Base-by-base conservation (phyloP, 495 filamentous ascomycete species). In the Daldinia childiae region DNA sequence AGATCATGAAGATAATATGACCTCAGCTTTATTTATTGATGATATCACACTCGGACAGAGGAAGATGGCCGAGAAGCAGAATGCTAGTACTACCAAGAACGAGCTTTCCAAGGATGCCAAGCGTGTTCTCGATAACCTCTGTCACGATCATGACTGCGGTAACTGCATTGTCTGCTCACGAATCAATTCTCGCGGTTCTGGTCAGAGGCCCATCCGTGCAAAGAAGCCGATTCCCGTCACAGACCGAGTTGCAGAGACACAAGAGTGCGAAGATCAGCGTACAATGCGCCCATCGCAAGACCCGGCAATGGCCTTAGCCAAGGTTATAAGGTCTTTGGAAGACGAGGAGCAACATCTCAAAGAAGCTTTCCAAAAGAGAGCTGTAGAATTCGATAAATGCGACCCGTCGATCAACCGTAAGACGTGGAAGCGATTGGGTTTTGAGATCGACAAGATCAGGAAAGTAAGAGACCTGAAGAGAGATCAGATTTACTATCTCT, bases 401-500 rank as follows among this genome's bases (percentile, higher is more conserved):
- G 90, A 97, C 76, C 86, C 89, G 27, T 87, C 90, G 19, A 76
- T 93, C 30, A 91, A 90, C 75, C 86, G 88, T 41, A 74, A 76
- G 11, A 86, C 90, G 73, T 87, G 94, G 57, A 90, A 90, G 73
- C 79, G 83, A 9, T 68, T 95, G 34, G 82, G 88, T 64, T 82
- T 77, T 27, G 88, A 90, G 70, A 90, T 96, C 41, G 86, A 90
- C 71, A 82, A 83, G 62, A 67, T 94, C 27, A 76, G 90, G 38
- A 82, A 82, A 56, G 85, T 87, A 59, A 88, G 94, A 45, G 92
- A 95, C 75, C 82, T 84, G 66, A 94, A 95, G 78, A 87, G 89
- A n/a, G 92, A 94, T 64, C 92, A 96, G 76, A 90, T 98, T 45
- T 98, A 98, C 76, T 86, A 88, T 7, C 83, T 98, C 6, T 93